Evolutionary conservation across 2,329 filamentous ascomycete species (phyloP).

Genomic region (Drechslerella dactyloides): DNA sequence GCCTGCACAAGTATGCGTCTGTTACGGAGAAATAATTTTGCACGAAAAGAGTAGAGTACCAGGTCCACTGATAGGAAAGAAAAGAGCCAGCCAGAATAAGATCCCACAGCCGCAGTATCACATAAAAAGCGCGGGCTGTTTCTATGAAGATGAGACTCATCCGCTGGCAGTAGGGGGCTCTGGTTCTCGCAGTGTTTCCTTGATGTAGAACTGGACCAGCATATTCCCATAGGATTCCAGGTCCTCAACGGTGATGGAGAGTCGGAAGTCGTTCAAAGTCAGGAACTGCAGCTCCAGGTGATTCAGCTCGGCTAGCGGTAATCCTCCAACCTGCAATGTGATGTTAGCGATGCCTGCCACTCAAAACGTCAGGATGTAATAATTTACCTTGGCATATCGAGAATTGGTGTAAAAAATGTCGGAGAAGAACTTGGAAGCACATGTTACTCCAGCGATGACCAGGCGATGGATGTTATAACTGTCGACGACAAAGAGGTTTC

Average conservation of each 20-base stretch:
- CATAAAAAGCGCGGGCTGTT: constrained; percentile 8
- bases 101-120: constrained; percentile 10
- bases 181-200: constrained; percentile 78
- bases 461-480: constrained; percentile 98
- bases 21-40: constrained; percentile 21
- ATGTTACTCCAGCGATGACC: constrained; percentile 95
- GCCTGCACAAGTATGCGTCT: constrained; percentile 17
- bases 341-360: constrained; percentile 50
- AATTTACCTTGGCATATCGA: constrained; percentile 88
- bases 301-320: constrained; percentile 90
- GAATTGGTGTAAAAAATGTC: constrained; percentile 99
- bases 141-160: constrained; percentile 10
- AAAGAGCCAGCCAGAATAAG: constrained; percentile 10
- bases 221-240: constrained; percentile 97
- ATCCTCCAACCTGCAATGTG: constrained; percentile 78
- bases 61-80: constrained; percentile 17
- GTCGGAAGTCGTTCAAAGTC: constrained; percentile 90
- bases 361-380: constrained; percentile 5
- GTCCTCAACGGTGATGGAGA: constrained; percentile 91
- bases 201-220: constrained; percentile 96
- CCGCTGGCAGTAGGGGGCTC: constrained; percentile 52
- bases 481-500: constrained; percentile 89
- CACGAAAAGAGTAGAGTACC: constrained; percentile 29
- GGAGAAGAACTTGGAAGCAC: constrained; percentile 99
- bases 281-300: constrained; percentile 96